A percentile compares a stretch with the other conserved stretches of the same genome.
Conservation (phyloP, 192 early-diverging fungal species). For the Gamsiella multidivaricata region DNA sequence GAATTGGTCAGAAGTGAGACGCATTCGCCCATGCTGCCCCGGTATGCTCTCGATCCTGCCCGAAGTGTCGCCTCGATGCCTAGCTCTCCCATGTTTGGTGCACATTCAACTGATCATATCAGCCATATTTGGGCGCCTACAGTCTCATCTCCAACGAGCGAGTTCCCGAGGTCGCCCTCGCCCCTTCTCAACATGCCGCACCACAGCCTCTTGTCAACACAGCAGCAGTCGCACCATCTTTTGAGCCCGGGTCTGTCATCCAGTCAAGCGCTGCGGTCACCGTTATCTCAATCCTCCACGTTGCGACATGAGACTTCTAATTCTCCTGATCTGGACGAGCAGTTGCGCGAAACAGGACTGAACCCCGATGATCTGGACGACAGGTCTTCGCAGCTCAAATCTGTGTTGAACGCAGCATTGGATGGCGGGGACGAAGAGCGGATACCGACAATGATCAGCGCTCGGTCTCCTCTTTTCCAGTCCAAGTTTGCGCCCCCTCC, state of each 20-base stretch:
- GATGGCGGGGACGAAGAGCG: conserved; percentile 68
- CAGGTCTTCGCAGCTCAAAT: conserved; percentile 59
- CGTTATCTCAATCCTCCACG: conserved; percentile 39
- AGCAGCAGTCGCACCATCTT: conserved; percentile 47
- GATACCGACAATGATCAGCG: conserved; percentile 33
- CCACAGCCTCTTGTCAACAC: conserved; percentile 48
- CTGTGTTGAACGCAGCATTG: conserved; percentile 70
- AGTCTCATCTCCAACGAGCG: conserved; percentile 44
- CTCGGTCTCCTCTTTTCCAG: conserved; percentile 52
- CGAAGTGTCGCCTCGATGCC: conserved; percentile 52
- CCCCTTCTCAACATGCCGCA: conserved; percentile 61
- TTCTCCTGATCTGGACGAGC: conserved; percentile 56
- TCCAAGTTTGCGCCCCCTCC: conserved; percentile 63
- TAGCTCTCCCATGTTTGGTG: conserved; percentile 42
- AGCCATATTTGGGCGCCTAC: conserved; percentile 54
- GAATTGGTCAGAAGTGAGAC: conserved; percentile 33
- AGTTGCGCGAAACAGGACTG: conserved; percentile 30
- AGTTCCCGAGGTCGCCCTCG: conserved; percentile 70
- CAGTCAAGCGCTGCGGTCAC: conserved; percentile 47
- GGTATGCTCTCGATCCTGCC: conserved; percentile 29
- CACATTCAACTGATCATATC: conserved; percentile 50
- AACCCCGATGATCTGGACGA: conserved; percentile 40
- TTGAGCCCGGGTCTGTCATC: conserved; percentile 40
- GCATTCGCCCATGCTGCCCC: conserved; percentile 35
- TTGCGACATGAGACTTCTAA: conserved; percentile 42